Base-by-base conservation (phyloP, 2,329 filamentous ascomycete genomes). In the Neofusicoccum sp. region DNA sequence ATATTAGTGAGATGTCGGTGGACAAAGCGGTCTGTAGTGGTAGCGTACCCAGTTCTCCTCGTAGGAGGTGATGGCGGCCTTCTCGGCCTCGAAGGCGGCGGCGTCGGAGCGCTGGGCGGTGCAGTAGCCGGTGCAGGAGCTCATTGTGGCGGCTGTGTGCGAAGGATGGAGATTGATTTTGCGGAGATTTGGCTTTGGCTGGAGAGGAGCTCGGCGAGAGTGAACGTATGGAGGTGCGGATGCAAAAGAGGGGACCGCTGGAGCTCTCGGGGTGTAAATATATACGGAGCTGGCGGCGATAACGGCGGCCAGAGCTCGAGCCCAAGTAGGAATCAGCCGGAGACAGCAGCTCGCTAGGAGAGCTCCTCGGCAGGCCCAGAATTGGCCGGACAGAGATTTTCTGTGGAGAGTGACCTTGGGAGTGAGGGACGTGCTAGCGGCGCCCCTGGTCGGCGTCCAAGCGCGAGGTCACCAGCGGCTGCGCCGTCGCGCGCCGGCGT, bases 171-270 rank as follows among this genome's bases (percentile, higher is more conserved):
- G 59, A 36, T 43, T 60, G 41, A 3, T 31, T 60, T 34, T 41
- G 16, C 8, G 29, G 44, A 31, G 39, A 1, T 34, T 5, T 22
- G 12, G 12, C 6, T 9, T 22, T 8, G 41, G 28, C 29, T 34
- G 43, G 22, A 29, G 31, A 81, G 80, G 28, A 79, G 78, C 1
- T 86, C 83, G 64, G 90, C 88, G 56, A 37, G 28, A 98, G 81
- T 8, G 95, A 93, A 50, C 94, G 89, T 87, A 96, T 93, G 61
- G 98, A 86, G 71, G 97, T 89, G 74, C 89, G 89, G 69, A 98
- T 95, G 78, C 97, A 98, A 50, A 98, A 80, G 14, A 28, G 45
- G 28, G 8, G 59, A 47, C 7, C n/a, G 59, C 14, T 6, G n/a
- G 58, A 11, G 22, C 47, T 49, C n/a, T 3, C 16, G 12, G 54